Conservation (phyloP, 2,329 filamentous ascomycete species). For the Ascomycota sp. region DNA sequence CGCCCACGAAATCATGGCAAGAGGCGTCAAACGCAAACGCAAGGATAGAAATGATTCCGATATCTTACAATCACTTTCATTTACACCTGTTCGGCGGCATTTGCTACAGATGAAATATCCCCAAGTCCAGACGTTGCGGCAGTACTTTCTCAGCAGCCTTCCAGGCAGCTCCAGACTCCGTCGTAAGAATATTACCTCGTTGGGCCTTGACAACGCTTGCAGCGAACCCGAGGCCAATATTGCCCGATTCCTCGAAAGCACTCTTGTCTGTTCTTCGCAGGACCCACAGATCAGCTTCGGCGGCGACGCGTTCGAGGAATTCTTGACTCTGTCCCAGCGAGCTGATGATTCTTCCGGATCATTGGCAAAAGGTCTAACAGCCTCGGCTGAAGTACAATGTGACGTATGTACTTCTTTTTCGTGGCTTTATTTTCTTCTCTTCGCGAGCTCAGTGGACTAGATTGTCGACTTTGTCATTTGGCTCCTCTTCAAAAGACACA, state of each 20-base stretch:
- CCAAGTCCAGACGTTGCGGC: constrained; percentile 43
- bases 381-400: constrained; percentile 33
- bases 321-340: constrained; percentile 39
- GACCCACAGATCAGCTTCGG: constrained; percentile 4
- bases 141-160: constrained; percentile 47
- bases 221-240: constrained; percentile 21
- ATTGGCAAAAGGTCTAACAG: constrained; percentile 23
- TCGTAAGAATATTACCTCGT: constrained; percentile 30
- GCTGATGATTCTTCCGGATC: constrained; percentile 37
- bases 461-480: constrained; percentile 62
- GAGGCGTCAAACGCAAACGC: constrained; percentile 9
- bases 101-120: constrained; percentile 51
- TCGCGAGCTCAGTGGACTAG: constrained; percentile 20
- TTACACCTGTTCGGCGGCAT: constrained; percentile 26
- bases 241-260: constrained; percentile 43
- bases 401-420: constrained; percentile 26
- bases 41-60: constrained; percentile 2
- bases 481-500: constrained; percentile 46
- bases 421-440: constrained; percentile 1
- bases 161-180: constrained; percentile 44
- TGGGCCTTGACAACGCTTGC: constrained; percentile 14
- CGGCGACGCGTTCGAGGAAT: constrained; percentile 30
- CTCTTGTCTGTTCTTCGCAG: constrained; percentile 37
- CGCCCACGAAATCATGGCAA: constrained; percentile 10
- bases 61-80: constrained; percentile 5